Evolutionary conservation across 163 green algal genomes (phyloP).

Genomic region (Prototheca wickerhamii): DNA sequence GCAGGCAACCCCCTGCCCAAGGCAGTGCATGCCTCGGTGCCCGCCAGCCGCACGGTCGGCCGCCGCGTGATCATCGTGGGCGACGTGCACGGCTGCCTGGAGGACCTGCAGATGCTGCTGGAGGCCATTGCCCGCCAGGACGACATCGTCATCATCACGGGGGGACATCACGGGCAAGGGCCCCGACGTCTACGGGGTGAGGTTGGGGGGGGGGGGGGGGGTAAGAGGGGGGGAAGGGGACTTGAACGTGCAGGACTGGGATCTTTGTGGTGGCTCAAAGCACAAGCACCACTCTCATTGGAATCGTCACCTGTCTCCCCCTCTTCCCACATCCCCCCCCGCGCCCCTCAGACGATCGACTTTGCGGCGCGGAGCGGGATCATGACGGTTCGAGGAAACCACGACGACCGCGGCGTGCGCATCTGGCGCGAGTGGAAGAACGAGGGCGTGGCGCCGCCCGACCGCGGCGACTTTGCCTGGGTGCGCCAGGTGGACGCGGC

Average conservation of each 20-base stretch:
- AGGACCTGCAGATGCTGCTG: conserved; percentile 36
- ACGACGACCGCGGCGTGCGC: conserved; percentile 50
- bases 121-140: conserved; percentile 16
- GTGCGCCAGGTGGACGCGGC: neutral
- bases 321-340: neutral
- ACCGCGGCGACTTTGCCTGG: conserved; percentile 5
- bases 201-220: conserved; percentile 5
- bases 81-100: conserved; percentile 56
- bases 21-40: conserved; percentile 4
- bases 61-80: conserved; percentile 39
- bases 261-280: too few relatives aligned
- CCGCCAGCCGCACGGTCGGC: neutral
- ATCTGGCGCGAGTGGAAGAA: conserved; percentile 3
- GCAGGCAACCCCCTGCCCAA: conserved; percentile 18
- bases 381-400: conserved; percentile 55
- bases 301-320: too few relatives aligned
- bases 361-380: conserved; percentile 12
- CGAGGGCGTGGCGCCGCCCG: neutral
- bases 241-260: too few relatives aligned
- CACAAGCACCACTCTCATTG: too few relatives aligned
- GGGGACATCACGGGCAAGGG: conserved; percentile 67
- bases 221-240: too few relatives aligned
- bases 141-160: conserved; percentile 57
- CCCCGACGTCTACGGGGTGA: conserved; percentile 27
- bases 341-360: conserved; percentile 12